These are phyloP conservation scores for Phytophthora boehmeriae DNA, from an alignment of 352 stramenopile genomes.

Conservation along the genomic window DNA sequence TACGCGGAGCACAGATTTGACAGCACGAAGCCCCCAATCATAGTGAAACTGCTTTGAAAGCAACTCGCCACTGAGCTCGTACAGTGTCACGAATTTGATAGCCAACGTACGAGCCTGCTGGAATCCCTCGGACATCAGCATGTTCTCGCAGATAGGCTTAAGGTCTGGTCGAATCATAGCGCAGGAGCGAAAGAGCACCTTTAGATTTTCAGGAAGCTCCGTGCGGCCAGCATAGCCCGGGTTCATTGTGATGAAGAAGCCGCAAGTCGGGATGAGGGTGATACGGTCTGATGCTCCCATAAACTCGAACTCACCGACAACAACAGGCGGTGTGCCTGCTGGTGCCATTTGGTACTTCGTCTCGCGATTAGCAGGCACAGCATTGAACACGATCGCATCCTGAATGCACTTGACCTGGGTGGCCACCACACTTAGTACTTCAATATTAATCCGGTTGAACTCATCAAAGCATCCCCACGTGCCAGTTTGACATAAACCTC, in stretches of 20 bases:
- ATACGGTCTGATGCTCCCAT: constrained; percentile 88
- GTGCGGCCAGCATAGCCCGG: constrained; percentile 91
- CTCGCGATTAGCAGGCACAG: constrained; percentile 94
- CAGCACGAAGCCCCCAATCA: constrained; percentile 89
- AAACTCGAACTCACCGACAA: constrained; percentile 89
- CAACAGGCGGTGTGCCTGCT: constrained; percentile 92
- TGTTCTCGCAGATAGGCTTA: constrained; percentile 90
- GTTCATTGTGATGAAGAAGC: constrained; percentile 97
- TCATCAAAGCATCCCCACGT: constrained; percentile 91
- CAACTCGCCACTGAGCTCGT: constrained; percentile 83
- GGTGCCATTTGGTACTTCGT: constrained; percentile 94
- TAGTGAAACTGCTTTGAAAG: constrained; percentile 93
- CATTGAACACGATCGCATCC: constrained; percentile 85
- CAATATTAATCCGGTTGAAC: constrained; percentile 91
- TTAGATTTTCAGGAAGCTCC: constrained; percentile 90
- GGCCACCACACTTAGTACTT: constrained; percentile 86
- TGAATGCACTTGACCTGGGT: constrained; percentile 89
- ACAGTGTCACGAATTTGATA: constrained; percentile 94
- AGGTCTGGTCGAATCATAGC: constrained; percentile 96
- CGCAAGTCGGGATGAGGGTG: constrained; percentile 86
- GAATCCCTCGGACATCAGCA: constrained; percentile 91
- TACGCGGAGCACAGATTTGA: constrained; percentile 89
- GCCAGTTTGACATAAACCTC: constrained; percentile 80
- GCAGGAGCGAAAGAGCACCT: constrained; percentile 92
- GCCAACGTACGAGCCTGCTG: constrained; percentile 87